Percentiles rank a stretch among this genome's conserved stretches.
Conservation (phyloP, 257 asterid species). For the Lavandula angustifolia region DNA sequence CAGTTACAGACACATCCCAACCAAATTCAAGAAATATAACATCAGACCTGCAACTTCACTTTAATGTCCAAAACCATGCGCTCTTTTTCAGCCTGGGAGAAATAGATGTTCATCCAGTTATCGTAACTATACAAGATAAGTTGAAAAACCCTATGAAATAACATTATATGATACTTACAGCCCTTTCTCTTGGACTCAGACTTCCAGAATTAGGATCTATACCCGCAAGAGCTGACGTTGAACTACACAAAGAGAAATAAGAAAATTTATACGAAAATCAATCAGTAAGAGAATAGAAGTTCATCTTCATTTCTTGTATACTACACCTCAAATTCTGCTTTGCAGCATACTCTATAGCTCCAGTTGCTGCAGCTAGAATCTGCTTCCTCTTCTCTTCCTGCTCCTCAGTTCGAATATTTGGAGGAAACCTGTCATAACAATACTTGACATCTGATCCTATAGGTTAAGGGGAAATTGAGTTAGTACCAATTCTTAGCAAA, state of each 20-base stretch:
- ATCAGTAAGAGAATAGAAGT: slow-evolving; percentile 23
- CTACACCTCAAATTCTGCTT: slow-evolving; percentile 62
- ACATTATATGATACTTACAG: slow-evolving; percentile 56
- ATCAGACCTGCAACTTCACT: slow-evolving; percentile 88
- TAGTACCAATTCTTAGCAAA: slow-evolving; percentile 23
- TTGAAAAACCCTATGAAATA: slow-evolving; percentile 23
- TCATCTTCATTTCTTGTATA: slow-evolving; percentile 35
- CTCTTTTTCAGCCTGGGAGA: slow-evolving; percentile 86
- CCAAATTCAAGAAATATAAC: not conserved
- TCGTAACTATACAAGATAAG: slow-evolving; percentile 24
- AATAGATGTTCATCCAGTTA: slow-evolving; percentile 26
- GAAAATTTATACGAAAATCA: slow-evolving; percentile 16
- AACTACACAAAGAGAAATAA: slow-evolving; percentile 45
- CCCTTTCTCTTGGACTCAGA: slow-evolving; percentile 91
- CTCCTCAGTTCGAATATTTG: slow-evolving; percentile 71
- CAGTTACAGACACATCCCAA: not conserved
- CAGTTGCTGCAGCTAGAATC: slow-evolving; percentile 80
- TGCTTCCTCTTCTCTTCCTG: slow-evolving; percentile 91
- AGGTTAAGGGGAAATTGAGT: slow-evolving; percentile 19
- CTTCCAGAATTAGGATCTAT: slow-evolving; percentile 73
- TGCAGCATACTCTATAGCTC: slow-evolving; percentile 82
- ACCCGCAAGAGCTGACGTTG: slow-evolving; percentile 61
- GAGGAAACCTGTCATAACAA: slow-evolving; percentile 72
- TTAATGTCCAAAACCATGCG: slow-evolving; percentile 96
- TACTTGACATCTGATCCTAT: slow-evolving; percentile 61